Evolutionary conservation across 2,329 filamentous ascomycete species (phyloP), one percentile per base, ranked within the genome.

Genomic region (Hypoxylon sp.): DNA sequence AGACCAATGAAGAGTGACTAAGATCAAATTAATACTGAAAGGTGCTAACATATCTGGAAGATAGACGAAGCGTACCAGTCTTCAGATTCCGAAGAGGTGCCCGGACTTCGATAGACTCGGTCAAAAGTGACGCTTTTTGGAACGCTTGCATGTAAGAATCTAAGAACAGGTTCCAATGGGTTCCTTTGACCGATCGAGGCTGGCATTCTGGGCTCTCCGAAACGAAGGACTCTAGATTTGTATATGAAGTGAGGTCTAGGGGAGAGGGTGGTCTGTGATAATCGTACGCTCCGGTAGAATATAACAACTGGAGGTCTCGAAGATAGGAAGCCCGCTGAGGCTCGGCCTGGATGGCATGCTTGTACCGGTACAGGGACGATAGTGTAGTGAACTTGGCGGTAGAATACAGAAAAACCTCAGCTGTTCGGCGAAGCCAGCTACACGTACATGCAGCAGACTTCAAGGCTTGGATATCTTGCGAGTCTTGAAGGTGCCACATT

Each of bases 1-100:
- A 12, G 61, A 45, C 67, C 67, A 70, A 43, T 65, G 61, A 12
- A 70, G 51, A 0, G 56, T 63, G 19, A 70, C 67, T 70, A 14
- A 34, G 19, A 16, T n/a, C 32, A 34, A 19, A n/a, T 41, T 39
- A 52, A 52, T 30, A 34, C 1, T 14, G 8, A 25, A 51, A 19
- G 14, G 27, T 32, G 14, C 16, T 21, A 11, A 14, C 9, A 50
- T 50, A 32, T 50, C 14, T 21, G 4, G 19, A 5, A 30, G 27
- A 6, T 25, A n/a, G 19, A 39, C 4, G n/a, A 21, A 19, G 45
- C 65, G 32, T 55, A 70, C 67, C 21, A 9, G 51, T 52, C 53
- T 14, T 61, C 4, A 70, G 55, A 6, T 53, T 65, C 9, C 51
- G 50, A 34, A 70, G 65, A n/a, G 65, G 65, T 27, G 27, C 48